Base-by-base conservation (phyloP, 1,139 yeast species). In the Geotrichum europaeum region DNA sequence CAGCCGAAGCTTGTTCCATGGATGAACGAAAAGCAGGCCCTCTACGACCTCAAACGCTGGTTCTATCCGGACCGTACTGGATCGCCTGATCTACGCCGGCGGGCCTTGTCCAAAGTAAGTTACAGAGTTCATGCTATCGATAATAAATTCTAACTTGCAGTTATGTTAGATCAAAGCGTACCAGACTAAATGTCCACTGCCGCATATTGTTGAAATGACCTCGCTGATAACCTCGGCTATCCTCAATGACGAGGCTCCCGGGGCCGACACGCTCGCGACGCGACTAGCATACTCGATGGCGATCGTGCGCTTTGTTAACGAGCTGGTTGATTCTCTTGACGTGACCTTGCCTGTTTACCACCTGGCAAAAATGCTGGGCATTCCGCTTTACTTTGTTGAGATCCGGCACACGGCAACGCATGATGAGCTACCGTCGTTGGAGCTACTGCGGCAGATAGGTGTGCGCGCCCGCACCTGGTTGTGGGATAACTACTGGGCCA, bases 371-470 rank as follows among this genome's bases (percentile, higher is more conserved):
- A 79, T 81, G 51, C 75, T 89, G 25, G 82, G 83, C 1, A 75
- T 95, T 25, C 97, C 99, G 0, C 80, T 87, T 45, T 83, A 82
- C 69, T 91, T 95, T 73, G 99, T 95, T 0, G 99, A 95, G 70
- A 71, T 91, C 50, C 78, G 99, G 64, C 99, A 95, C 72, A 82
- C 84, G 71, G 94, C 96, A 5, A 94, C 99, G 0, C 99, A 95
- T 72, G 98, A 94, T 67, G 79, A 77, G 18, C 74, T 94, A 25
- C 97, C 98, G 0, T 80, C 87, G 47, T 68, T 90, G 51, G 84
- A 81, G 54, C 79, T 88, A 74, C 78, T 94, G 25, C 77, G 96
- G 50, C 72, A 77, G 36, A 83, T 86, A 5, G 75, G 84, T 5
- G 69, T 71, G 5, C 77, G 81, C 61, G 97, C 96, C 0, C 72